Percentiles rank a stretch among this genome's conserved stretches.
Conservation (phyloP, 108 stramenopile species). For the Nitzschia sp. region DNA sequence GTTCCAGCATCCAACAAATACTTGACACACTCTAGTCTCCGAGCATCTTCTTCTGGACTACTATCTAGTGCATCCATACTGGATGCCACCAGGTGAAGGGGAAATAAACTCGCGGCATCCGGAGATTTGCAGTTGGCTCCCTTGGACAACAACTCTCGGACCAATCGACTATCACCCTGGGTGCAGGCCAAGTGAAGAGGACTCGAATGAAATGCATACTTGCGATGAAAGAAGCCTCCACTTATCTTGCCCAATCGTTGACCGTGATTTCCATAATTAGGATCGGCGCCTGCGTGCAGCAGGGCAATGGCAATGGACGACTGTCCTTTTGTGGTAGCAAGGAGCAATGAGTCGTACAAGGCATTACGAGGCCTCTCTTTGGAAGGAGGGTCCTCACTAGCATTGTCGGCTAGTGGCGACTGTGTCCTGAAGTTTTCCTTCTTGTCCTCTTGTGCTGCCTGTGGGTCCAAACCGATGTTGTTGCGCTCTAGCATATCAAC, state of each 20-base stretch:
- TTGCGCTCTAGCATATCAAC: conserved; percentile 65
- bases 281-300: conserved; percentile 62
- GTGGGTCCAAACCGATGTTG: neutral
- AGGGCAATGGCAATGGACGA: conserved; percentile 51
- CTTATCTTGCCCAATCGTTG: conserved; percentile 50
- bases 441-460: neutral
- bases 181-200: conserved; percentile 78
- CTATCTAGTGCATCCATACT: conserved; percentile 1
- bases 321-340: conserved; percentile 55
- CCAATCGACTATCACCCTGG: conserved; percentile 50
- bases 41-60: conserved; percentile 41
- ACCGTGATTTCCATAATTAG: conserved; percentile 48
- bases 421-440: neutral
- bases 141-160: conserved; percentile 45
- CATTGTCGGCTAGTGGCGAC: neutral
- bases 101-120: conserved; percentile 69
- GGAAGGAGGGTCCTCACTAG: neutral
- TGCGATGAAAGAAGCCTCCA: conserved; percentile 26
- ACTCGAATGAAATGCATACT: conserved; percentile 48
- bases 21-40: conserved; percentile 57
- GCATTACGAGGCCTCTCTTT: conserved; percentile 4
- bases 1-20: conserved; percentile 48
- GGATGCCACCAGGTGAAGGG: conserved; percentile 75
- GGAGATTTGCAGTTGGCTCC: conserved; percentile 66
- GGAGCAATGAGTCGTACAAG: conserved; percentile 63